These are phyloP conservation scores for Calocybe cyanea DNA, from an alignment of 768 basidiomycete genomes.

Conservation along the genomic window DNA sequence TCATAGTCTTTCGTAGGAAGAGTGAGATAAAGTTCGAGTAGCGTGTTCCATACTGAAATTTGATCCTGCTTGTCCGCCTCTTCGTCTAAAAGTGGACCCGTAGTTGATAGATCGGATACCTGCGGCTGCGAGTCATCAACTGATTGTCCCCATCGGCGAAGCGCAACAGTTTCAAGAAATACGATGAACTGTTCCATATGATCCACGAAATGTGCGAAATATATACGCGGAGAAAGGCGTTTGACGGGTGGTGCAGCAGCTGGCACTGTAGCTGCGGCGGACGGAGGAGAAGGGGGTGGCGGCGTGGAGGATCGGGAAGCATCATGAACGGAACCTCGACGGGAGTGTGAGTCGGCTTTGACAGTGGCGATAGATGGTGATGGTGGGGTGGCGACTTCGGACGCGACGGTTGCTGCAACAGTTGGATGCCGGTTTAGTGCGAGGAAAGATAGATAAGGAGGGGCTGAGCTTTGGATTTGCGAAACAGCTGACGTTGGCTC, in stretches of 20 bases:
- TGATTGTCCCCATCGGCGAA: conserved; percentile 74
- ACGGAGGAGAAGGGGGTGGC: conserved; percentile 30
- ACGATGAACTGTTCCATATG: conserved; percentile 78
- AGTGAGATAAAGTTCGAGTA: conserved; percentile 85
- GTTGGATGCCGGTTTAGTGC: conserved; percentile 60
- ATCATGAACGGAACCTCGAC: conserved; percentile 35
- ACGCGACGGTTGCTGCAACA: conserved; percentile 34
- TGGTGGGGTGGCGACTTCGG: conserved; percentile 36
- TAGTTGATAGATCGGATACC: too few relatives aligned
- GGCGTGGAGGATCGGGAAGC: conserved; percentile 23
- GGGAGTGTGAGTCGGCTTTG: conserved; percentile 32
- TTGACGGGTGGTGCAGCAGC: conserved; percentile 30
- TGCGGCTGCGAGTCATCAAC: conserved; percentile 25
- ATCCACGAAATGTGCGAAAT: conserved; percentile 94
- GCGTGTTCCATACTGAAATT: conserved; percentile 89
- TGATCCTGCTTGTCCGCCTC: conserved; percentile 55
- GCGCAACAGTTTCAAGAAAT: conserved; percentile 86
- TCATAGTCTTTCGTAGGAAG: conserved; percentile 30
- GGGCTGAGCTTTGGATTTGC: conserved; percentile 28
- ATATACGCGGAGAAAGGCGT: conserved; percentile 76
- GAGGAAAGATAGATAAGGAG: conserved; percentile 80
- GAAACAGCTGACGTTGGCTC: conserved; percentile 22
- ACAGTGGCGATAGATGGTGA: conserved; percentile 47
- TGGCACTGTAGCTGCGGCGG: conserved; percentile 17
- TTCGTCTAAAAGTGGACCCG: background rate